Percentiles rank a stretch among this genome's conserved stretches.
Evolutionary conservation across 2,329 filamentous ascomycete genomes (phyloP).

Genomic region (Amesomyces nigricolor): DNA sequence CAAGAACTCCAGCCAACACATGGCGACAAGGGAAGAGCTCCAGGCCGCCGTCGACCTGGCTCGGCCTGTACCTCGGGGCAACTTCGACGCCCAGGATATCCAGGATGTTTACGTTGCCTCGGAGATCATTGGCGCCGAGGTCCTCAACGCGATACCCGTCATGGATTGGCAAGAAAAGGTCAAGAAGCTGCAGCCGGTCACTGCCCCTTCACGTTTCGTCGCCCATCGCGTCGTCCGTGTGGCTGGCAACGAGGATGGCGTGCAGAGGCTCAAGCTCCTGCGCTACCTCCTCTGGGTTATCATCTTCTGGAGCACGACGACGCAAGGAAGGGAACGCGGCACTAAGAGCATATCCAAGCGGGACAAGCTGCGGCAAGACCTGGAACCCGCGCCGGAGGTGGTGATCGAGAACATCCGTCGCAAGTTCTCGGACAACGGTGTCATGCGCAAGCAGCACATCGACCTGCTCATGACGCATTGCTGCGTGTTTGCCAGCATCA

Average conservation of each 20-base stretch:
- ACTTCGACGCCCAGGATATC: conserved; percentile 59
- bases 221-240: conserved; percentile 54
- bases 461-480: conserved; percentile 70
- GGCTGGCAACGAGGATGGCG: conserved; percentile 48
- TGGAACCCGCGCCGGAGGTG: conserved; percentile 53
- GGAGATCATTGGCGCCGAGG: conserved; percentile 60
- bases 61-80: conserved; percentile 68
- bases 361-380: conserved; percentile 54
- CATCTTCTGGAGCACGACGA: conserved; percentile 45
- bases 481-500: conserved; percentile 62
- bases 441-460: conserved; percentile 64
- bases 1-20: conserved; percentile 54
- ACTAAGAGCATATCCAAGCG: conserved; percentile 50
- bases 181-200: conserved; percentile 52
- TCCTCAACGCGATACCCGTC: conserved; percentile 62
- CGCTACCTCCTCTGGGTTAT: conserved; percentile 56
- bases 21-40: conserved; percentile 61
- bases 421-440: conserved; percentile 60
- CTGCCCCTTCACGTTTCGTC: conserved; percentile 58
- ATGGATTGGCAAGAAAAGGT: conserved; percentile 68
- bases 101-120: conserved; percentile 68
- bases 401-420: conserved; percentile 62
- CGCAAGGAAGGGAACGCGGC: conserved; percentile 42
- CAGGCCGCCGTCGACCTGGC: conserved; percentile 59
- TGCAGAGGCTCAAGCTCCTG: conserved; percentile 50